Evolutionary conservation across 768 basidiomycete species (phyloP).

Genomic region (Suillus clintonianus): DNA sequence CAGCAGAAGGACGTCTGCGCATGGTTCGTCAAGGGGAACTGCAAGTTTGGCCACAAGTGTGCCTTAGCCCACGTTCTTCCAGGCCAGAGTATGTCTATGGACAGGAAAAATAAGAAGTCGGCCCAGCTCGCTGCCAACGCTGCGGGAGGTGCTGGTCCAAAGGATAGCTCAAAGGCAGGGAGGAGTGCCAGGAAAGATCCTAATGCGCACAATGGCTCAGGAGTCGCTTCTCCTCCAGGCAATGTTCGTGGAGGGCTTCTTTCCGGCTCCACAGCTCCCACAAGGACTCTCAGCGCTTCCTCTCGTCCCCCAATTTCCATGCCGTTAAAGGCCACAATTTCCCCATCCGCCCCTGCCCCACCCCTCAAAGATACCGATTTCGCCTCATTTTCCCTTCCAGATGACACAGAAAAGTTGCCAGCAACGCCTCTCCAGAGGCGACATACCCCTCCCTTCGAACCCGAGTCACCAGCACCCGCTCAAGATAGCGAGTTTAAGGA

Average conservation of each 20-base stretch:
- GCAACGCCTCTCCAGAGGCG: slow-evolving; percentile 41
- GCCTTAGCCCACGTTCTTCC: slow-evolving; percentile 94
- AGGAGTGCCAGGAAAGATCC: slow-evolving; percentile 39
- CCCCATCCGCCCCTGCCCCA: slow-evolving; percentile 79
- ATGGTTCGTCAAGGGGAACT: slow-evolving; percentile 94
- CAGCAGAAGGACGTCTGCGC: slow-evolving; percentile 80
- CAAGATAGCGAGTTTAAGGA: slow-evolving; percentile 17
- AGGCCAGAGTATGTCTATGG: slow-evolving; percentile 93
- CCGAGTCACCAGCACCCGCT: slow-evolving; percentile 8
- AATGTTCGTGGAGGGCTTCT: slow-evolving; percentile 27
- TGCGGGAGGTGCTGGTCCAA: slow-evolving; percentile 28
- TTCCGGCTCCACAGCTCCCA: slow-evolving; percentile 70
- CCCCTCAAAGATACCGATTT: slow-evolving; percentile 77
- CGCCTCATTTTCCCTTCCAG: slow-evolving; percentile 65
- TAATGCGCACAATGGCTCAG: slow-evolving; percentile 22
- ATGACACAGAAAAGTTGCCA: slow-evolving; percentile 54
- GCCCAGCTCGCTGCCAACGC: slow-evolving; percentile 67
- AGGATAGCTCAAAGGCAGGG: slow-evolving; percentile 36
- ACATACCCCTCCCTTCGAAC: neutral
- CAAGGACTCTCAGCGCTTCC: slow-evolving; percentile 45
- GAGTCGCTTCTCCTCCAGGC: slow-evolving; percentile 9
- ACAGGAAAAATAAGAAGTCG: slow-evolving; percentile 95
- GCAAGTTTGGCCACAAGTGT: slow-evolving; percentile 80
- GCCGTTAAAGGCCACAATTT: slow-evolving; percentile 70
- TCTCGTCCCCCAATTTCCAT: slow-evolving; percentile 65